A percentile compares a stretch with the other conserved stretches of the same genome.
phyloP scores from a whole-genome alignment of 2,329 filamentous ascomycete species.

The Coniochaeta sp. region DNA sequence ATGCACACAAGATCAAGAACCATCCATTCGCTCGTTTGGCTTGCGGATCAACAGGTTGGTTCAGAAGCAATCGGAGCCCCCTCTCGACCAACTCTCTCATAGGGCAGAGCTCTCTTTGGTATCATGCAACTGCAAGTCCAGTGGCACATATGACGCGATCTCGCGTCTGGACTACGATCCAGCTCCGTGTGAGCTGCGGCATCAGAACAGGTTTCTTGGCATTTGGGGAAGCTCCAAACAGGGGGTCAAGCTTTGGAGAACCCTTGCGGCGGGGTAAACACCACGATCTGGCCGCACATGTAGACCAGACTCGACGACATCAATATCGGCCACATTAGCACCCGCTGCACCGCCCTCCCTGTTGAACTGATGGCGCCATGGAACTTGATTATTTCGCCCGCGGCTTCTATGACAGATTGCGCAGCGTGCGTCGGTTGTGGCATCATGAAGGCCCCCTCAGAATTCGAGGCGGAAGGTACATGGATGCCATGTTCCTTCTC shows the following conservation, averaged over 20 bases:
- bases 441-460: neutral
- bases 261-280: neutral
- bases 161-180: neutral
- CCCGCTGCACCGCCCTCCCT: neutral
- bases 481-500: neutral
- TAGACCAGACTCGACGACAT: neutral
- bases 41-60: neutral
- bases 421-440: neutral
- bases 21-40: neutral
- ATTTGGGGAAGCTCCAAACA: neutral
- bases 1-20: neutral
- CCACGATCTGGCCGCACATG: neutral
- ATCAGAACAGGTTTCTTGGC: slow-evolving; percentile 3
- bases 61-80: neutral
- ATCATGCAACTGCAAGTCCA: neutral
- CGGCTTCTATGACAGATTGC: neutral
- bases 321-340: neutral
- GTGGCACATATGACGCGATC: neutral
- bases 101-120: neutral
- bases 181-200: neutral
- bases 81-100: too few species aligned
- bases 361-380: neutral
- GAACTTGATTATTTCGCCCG: neutral
- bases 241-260: neutral
- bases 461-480: neutral